Percentiles rank a stretch among this genome's conserved stretches.
Evolutionary conservation across 768 basidiomycete genomes (phyloP).

Genomic region (Macrolepiota albuminosa): DNA sequence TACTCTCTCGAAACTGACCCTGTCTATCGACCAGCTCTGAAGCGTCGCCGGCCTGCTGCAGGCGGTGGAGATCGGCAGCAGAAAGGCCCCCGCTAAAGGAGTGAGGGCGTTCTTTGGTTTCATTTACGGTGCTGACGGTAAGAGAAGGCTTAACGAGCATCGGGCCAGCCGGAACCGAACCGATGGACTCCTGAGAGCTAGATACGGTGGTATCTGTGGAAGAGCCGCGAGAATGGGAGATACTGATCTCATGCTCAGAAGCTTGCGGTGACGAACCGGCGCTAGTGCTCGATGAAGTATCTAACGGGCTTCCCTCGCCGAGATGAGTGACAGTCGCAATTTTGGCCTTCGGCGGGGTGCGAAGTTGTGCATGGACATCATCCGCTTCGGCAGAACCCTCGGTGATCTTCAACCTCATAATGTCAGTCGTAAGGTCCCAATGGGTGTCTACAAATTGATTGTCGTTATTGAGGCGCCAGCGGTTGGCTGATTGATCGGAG

Average conservation of each 20-base stretch:
- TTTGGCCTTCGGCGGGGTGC: constrained; percentile 67
- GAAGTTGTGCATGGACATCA: constrained; percentile 48
- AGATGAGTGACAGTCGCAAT: constrained; percentile 51
- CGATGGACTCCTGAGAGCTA: constrained; percentile 50
- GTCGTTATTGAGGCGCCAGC: constrained; percentile 62
- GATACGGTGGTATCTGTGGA: constrained; percentile 73
- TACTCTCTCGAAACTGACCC: constrained; percentile 45
- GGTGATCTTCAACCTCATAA: constrained; percentile 66
- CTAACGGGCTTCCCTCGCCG: constrained; percentile 65
- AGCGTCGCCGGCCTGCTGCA: constrained; percentile 62
- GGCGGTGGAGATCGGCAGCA: constrained; percentile 65
- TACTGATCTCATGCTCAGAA: constrained; percentile 59
- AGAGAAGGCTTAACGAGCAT: constrained; percentile 51
- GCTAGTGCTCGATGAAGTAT: constrained; percentile 68
- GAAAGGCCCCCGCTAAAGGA: constrained; percentile 80
- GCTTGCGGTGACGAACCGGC: constrained; percentile 68
- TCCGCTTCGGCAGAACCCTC: constrained; percentile 48
- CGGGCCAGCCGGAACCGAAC: constrained; percentile 51
- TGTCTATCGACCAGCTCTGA: constrained; percentile 32
- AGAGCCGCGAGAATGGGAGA: constrained; percentile 76
- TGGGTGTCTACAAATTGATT: constrained; percentile 61
- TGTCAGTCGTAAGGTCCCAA: constrained; percentile 73
- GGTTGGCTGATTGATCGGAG: constrained; percentile 40
- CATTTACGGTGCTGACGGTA: constrained; percentile 46
- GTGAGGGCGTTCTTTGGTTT: constrained; percentile 74